Base-by-base conservation (phyloP, 1,139 yeast genomes). In the Hanseniaspora uvarum region DNA sequence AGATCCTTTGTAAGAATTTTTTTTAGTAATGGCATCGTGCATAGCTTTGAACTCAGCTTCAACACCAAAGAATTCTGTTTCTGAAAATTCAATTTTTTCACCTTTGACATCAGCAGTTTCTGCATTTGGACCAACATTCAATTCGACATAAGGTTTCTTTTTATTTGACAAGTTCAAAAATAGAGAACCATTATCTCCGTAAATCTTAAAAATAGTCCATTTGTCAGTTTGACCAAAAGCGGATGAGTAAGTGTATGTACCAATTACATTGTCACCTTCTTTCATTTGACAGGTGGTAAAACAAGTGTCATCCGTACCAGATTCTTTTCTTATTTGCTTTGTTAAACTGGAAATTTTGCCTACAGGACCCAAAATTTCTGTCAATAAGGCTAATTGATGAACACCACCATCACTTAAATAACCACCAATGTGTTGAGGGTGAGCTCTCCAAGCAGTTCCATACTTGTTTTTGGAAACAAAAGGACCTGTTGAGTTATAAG, bases 331-430 rank as follows among this genome's bases (percentile, higher is more conserved):
- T 53, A 86, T 74, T 70, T 87, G 96, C 59, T 73, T 79, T 18
- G 96, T 81, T 60, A 78, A 76, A 10, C 86, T 95, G 56, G 84
- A 75, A 37, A 87, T 78, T 4, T 81, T 69, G 55, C 76, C 80
- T 23, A 86, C 83, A 36, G 75, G 73, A 50, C 96, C 96, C 57
- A 88, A 73, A n/a, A 86, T 80, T 58, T 79, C 87, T 10, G 95
- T 86, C 61, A 88, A 76, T 46, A 86, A 71, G 3, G 95, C 95
- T 67, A 88, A 72, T 69, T 88, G 96, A 69, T 88, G 97, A 14
- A 88, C 97, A 65, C 96, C 96, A 62, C 96, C 96, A 65, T 88
- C 97, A 59, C 92, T 81, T 61, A 88, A 73, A 68, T 75, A 87
- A 0, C 96, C 96, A 56, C 96, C 96, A 59, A 87, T 77, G 65